Evolutionary conservation across 2,329 filamentous ascomycete genomes (phyloP).

Genomic region (Alternaria infectoria): DNA sequence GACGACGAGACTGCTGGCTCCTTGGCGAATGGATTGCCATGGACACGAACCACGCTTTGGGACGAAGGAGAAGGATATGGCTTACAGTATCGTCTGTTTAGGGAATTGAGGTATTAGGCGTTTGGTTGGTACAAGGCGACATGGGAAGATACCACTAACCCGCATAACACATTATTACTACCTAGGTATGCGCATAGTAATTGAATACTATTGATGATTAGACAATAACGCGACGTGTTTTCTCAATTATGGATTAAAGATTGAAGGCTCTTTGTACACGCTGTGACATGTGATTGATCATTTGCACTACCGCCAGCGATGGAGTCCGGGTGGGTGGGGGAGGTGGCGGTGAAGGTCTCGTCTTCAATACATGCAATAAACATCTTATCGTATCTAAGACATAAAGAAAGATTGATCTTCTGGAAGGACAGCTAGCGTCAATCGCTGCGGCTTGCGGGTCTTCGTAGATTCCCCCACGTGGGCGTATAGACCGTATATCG

Average conservation of each 20-base stretch:
- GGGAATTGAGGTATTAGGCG: not conserved
- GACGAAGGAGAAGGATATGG: not conserved
- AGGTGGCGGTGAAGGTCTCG: not conserved
- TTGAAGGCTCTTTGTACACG: not conserved
- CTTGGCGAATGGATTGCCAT: not conserved
- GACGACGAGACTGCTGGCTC: not conserved
- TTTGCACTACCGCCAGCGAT: not conserved
- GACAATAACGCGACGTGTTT: not conserved
- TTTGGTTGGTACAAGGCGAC: conserved; percentile 2
- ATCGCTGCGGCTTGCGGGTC: not conserved
- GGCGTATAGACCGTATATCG: conserved; percentile 9
- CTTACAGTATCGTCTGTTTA: not conserved
- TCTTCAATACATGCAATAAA: not conserved
- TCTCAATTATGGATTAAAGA: not conserved
- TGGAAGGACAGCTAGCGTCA: not conserved
- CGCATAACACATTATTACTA: not conserved
- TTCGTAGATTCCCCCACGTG: not conserved
- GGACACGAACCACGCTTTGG: not conserved
- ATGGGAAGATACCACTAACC: conserved; percentile 10
- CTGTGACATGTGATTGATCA: not conserved
- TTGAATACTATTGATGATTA: conserved; percentile 1
- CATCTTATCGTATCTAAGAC: not conserved
- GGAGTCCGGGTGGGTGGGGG: not conserved
- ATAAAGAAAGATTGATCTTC: not conserved
- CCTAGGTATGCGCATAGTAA: not conserved